Conservation (phyloP, 2,329 filamentous ascomycete genomes). For the Ophiostoma australiae region DNA sequence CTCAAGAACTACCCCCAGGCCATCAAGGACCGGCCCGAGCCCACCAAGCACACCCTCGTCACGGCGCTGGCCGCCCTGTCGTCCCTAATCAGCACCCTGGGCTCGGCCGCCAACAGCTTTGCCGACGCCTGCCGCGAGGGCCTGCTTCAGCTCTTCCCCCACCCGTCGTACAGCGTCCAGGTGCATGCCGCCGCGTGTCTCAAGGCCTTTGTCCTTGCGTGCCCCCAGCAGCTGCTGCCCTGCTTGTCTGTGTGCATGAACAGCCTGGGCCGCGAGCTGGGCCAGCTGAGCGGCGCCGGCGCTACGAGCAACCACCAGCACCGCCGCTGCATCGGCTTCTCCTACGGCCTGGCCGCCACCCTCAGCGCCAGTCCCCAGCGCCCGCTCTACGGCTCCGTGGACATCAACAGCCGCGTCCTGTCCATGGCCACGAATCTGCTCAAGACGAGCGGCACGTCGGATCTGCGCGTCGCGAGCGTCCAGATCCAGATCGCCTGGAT, state of each 20-base stretch:
- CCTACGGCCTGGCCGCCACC: slow-evolving; percentile 84
- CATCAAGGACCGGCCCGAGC: slow-evolving; percentile 79
- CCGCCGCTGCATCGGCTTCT: slow-evolving; percentile 80
- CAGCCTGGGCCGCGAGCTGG: slow-evolving; percentile 80
- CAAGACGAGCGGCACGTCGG: slow-evolving; percentile 86
- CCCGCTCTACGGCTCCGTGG: slow-evolving; percentile 88
- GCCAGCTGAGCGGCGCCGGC: slow-evolving; percentile 66
- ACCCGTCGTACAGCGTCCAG: slow-evolving; percentile 94
- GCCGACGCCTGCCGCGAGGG: slow-evolving; percentile 82
- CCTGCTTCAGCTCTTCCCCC: slow-evolving; percentile 82
- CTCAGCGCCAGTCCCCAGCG: slow-evolving; percentile 84
- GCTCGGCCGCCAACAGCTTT: slow-evolving; percentile 73
- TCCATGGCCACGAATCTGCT: slow-evolving; percentile 86
- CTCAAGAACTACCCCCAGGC: slow-evolving; percentile 93
- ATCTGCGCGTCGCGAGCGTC: slow-evolving; percentile 83
- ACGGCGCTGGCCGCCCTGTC: slow-evolving; percentile 73
- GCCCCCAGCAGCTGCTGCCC: slow-evolving; percentile 83
- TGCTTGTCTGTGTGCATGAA: slow-evolving; percentile 96
- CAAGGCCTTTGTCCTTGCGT: slow-evolving; percentile 81
- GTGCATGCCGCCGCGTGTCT: slow-evolving; percentile 82
- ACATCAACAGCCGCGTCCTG: slow-evolving; percentile 87
- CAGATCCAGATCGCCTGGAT: slow-evolving; percentile 99
- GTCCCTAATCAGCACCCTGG: slow-evolving; percentile 71
- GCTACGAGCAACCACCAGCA: slow-evolving; percentile 55
- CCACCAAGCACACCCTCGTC: slow-evolving; percentile 78